These are phyloP conservation scores for Larix sibirica DNA, from an alignment of 83 land plant species.

Conservation along the genomic window DNA sequence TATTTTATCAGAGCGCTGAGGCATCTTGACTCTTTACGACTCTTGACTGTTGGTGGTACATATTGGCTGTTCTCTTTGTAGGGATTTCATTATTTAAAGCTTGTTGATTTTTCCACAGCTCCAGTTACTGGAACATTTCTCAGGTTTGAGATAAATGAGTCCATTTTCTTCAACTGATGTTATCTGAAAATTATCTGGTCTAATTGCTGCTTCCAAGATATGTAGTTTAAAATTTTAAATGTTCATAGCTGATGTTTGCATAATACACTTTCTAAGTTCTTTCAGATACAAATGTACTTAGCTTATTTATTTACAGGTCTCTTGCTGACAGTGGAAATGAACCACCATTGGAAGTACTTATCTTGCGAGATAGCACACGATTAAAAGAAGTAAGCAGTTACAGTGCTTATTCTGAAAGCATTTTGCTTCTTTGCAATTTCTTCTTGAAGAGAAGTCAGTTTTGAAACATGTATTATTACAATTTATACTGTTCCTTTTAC, in stretches of 20 bases:
- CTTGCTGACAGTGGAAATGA: slow-evolving; percentile 36
- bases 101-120: slow-evolving; percentile 67
- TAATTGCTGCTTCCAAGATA: background rate
- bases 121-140: slow-evolving; percentile 67
- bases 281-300: background rate
- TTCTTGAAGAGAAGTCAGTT: background rate
- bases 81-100: slow-evolving; percentile 57
- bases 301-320: slow-evolving; percentile 25
- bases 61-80: slow-evolving; percentile 18
- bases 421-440: background rate
- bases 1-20: background rate
- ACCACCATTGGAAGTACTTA: slow-evolving; percentile 41
- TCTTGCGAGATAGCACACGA: slow-evolving; percentile 74
- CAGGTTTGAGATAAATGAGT: slow-evolving; percentile 28
- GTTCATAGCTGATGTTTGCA: background rate
- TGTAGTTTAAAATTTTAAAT: background rate
- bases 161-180: background rate
- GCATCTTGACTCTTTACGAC: background rate
- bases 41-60: background rate
- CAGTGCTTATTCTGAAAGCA: slow-evolving; percentile 12
- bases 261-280: background rate
- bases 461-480: background rate
- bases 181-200: background rate
- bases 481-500: background rate
- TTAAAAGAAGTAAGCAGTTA: slow-evolving; percentile 60